Evolutionary conservation across 2,329 filamentous ascomycete species (phyloP).

Genomic region (Stenocarpella maydis): DNA sequence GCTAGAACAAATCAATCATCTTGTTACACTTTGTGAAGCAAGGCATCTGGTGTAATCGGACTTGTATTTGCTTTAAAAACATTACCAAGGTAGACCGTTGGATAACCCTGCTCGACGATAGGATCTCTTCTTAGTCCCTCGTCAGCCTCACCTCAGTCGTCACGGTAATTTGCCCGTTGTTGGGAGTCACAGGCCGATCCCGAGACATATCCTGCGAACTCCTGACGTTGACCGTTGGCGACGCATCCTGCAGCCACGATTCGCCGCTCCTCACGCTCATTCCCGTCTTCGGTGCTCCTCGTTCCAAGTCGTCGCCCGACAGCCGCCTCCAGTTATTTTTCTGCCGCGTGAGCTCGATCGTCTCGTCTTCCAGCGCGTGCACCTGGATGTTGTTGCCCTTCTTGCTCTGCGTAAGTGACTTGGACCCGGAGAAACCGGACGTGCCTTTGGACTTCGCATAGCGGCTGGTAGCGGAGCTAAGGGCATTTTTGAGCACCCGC

Average conservation of each 20-base stretch:
- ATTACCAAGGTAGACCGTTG: not conserved
- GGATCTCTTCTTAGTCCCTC: slow-evolving; percentile 18
- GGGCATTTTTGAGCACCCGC: slow-evolving; percentile 3
- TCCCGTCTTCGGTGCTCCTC: not conserved
- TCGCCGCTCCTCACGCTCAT: not conserved
- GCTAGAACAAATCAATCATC: too few species aligned
- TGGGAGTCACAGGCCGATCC: not conserved
- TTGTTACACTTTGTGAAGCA: too few species aligned
- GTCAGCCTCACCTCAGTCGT: slow-evolving; percentile 28
- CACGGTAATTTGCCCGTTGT: slow-evolving; percentile 12
- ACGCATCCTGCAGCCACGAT: slow-evolving; percentile 11
- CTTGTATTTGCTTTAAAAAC: not conserved
- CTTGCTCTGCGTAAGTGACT: slow-evolving; percentile 18
- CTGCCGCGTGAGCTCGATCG: slow-evolving; percentile 30
- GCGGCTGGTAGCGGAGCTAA: not conserved
- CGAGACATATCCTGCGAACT: slow-evolving; percentile 12
- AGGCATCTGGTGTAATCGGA: not conserved
- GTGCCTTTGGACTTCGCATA: slow-evolving; percentile 20
- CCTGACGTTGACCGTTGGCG: not conserved
- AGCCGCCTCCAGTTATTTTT: slow-evolving; percentile 9
- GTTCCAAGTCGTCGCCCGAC: not conserved
- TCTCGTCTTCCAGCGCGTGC: slow-evolving; percentile 21
- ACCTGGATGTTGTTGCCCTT: not conserved
- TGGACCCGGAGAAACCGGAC: slow-evolving; percentile 19
- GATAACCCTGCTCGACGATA: not conserved